Base-by-base conservation (phyloP, 768 basidiomycete genomes). In the Lactifluus volemus region DNA sequence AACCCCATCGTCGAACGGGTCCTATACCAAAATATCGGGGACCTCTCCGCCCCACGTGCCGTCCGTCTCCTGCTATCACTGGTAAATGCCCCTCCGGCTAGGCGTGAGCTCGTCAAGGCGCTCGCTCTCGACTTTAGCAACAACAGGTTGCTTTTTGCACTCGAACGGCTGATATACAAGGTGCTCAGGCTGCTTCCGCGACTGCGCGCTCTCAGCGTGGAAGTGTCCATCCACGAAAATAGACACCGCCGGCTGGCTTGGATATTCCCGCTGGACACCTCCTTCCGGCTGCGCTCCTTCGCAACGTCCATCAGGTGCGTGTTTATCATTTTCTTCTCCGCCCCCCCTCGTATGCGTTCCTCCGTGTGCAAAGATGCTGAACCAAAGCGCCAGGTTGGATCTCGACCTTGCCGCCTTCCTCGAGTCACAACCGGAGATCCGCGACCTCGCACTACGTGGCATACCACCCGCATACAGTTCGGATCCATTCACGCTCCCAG, bases 221-320 rank as follows among this genome's bases (percentile, higher is more conserved):
- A 85, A 56, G 73, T 85, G 56, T 42, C 49, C 5, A 12, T 39
- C 32, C 42, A 56, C 15, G 60, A 55, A 39, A 51, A 56, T 42
- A 55, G 54, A 45, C 34, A 61, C 10, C 60, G 49, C 36, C 67
- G 81, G 67, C 15, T 64, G 4, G 59, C 45, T 5, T 83, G 83
- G 81, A 71, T 84, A 34, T 76, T 84, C 17, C 64, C 49, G 67
- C 73, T 6, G 72, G 70, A 7, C 76, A 76, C 67, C 60, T 74
- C 10, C 17, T 80, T 83, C 64, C 70, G 70, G 5, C 75, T 87
- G 34, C 65, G 68, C n/a, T 66, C 73, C 0, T 76, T 86, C 65
- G 75, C 79, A 10, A 84, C 83, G 0, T 82, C 84, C 17, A 77
- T 84, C 70, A 76, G 78, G n/a, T 84, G 78, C 19, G 78, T 25